Evolutionary conservation across 805 yeast genomes (phyloP), one percentile per base, ranked within the genome.

Genomic region (Torulaspora delbrueckii): DNA sequence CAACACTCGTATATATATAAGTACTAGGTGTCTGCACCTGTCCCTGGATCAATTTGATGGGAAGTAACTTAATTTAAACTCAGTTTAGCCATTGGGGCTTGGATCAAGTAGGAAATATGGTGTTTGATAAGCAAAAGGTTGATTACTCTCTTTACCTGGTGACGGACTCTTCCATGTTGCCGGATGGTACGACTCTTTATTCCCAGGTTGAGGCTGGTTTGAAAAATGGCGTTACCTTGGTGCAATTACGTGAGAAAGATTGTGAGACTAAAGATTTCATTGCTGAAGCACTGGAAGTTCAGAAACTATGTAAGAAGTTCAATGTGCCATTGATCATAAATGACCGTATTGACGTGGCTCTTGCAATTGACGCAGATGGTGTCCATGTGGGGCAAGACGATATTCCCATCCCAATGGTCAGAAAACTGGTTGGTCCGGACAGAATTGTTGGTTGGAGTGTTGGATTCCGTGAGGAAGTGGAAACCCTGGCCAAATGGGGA

Each of bases 331-430:
- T 89, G 53, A 77, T 89, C 27, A 88, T 89, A 58, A 87, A 89
- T 55, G 96, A 89, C 58, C 69, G 96, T 42, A 75, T 87, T 2
- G 97, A 89, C 59, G 87, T 90, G 9, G 96, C 96, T 0, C 67
- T 90, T 36, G 96, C 96, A 0, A 73, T 87, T 45, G 93, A 77
- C 54, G 95, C 95, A 2, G 96, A 87, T 52, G 96, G 96, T 28
- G 83, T 90, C 7, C 97, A 89, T 68, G 86, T 89, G 16, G 97
- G 97, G 0, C 96, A 89, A 63, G 89, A 82, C 43, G 97, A 89
- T 60, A 86, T 89, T 86, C 69, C 71, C 3, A 65, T 66, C 6
- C 54, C 56, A 1, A 55, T 73, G 31, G 93, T 79, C 1, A 66
- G 96, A 30, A 58, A 69, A 55, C 58, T 87, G 26, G 64, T 88